Evolutionary conservation across 2,329 filamentous ascomycete genomes (phyloP).

Genomic region (Gaeumannomyces tritici): DNA sequence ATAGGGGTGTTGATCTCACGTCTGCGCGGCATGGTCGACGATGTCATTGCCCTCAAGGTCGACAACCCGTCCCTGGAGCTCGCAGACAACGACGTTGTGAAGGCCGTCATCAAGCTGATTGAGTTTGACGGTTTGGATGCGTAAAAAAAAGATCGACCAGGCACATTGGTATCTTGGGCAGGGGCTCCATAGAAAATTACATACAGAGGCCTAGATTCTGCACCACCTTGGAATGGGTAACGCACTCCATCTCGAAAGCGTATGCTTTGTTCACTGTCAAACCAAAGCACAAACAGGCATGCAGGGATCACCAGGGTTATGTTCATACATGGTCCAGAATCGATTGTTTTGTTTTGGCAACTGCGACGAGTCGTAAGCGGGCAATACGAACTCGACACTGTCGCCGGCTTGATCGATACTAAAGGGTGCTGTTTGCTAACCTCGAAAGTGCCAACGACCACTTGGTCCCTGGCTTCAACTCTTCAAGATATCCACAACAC

Average conservation of each 20-base stretch:
- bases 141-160: conserved; percentile 16
- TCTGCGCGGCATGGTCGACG: conserved; percentile 78
- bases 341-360: neutral
- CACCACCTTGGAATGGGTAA: neutral
- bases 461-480: conserved; percentile 3
- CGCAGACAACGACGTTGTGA: conserved; percentile 58
- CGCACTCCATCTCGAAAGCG: neutral
- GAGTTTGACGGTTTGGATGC: conserved; percentile 82
- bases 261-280: neutral
- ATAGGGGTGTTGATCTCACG: conserved; percentile 84
- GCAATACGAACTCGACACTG: neutral
- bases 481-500: neutral
- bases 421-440: neutral
- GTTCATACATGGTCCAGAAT: neutral
- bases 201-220: neutral
- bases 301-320: neutral
- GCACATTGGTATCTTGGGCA: neutral
- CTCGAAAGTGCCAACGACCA: conserved; percentile 1
- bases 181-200: neutral
- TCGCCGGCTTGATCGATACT: neutral
- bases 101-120: conserved; percentile 68
- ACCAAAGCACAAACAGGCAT: neutral
- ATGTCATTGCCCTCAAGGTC: conserved; percentile 69
- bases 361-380: neutral
- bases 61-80: conserved; percentile 60